Conservation (phyloP, 2,329 filamentous ascomycete species). For the Hypoxylon sp. region DNA sequence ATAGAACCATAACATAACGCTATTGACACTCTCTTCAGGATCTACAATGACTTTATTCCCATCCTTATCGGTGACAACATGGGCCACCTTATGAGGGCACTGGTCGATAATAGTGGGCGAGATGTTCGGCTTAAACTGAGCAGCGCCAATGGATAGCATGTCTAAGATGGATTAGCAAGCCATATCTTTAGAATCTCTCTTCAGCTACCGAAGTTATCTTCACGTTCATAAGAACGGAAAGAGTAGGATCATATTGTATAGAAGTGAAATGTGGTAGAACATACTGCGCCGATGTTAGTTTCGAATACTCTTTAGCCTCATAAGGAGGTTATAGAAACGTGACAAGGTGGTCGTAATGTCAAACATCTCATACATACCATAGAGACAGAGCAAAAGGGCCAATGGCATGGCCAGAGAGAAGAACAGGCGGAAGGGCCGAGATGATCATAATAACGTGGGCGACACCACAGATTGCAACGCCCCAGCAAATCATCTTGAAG, state of each 20-base stretch:
- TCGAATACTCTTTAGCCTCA: neutral
- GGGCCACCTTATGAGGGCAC: conserved; percentile 68
- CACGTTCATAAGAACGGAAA: neutral
- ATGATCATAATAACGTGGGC: conserved; percentile 57
- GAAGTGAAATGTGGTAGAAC: conserved; percentile 4
- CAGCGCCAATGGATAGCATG: conserved; percentile 72
- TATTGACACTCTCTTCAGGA: conserved; percentile 73
- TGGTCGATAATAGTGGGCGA: conserved; percentile 79
- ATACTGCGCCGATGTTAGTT: conserved; percentile 33
- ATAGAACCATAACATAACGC: conserved; percentile 76
- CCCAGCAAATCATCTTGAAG: conserved; percentile 54
- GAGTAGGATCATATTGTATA: neutral
- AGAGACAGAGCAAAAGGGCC: conserved; percentile 73
- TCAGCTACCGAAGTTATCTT: neutral
- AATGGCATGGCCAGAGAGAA: conserved; percentile 63
- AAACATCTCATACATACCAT: conserved; percentile 46
- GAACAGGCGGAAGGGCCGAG: conserved; percentile 55
- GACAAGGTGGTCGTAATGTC: neutral
- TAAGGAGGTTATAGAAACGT: neutral
- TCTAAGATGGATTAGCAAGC: conserved; percentile 45
- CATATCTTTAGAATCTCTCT: neutral
- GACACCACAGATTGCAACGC: conserved; percentile 54
- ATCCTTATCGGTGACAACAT: conserved; percentile 64
- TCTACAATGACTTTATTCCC: conserved; percentile 77
- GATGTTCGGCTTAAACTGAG: conserved; percentile 79